A percentile compares a stretch with the other conserved stretches of the same genome.
These are phyloP conservation scores for Cladorrhinum sp. DNA, from an alignment of 2,329 filamentous ascomycete species.

Conservation along the genomic window DNA sequence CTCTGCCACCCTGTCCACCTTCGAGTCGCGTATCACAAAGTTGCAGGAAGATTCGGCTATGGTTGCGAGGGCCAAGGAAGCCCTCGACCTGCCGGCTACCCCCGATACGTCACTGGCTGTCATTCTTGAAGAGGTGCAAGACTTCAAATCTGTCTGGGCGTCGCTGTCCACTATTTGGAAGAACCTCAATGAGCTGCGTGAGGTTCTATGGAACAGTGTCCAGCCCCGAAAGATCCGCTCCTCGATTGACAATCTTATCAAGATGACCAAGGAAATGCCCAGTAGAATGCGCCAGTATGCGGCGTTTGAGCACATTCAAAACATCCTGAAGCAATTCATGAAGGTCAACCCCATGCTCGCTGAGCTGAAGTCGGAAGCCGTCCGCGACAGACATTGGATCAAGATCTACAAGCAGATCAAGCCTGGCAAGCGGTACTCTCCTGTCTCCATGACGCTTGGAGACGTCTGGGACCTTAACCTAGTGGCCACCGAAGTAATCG, in stretches of 20 bases:
- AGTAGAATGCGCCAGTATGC: conserved; percentile 98
- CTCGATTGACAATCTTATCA: conserved; percentile 86
- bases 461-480: conserved; percentile 98
- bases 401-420: conserved; percentile 97
- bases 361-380: conserved; percentile 93
- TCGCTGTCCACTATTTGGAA: conserved; percentile 95
- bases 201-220: conserved; percentile 91
- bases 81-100: conserved; percentile 80
- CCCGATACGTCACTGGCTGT: conserved; percentile 78
- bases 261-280: conserved; percentile 99
- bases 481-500: conserved; percentile 78
- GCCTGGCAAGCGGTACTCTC: conserved; percentile 89
- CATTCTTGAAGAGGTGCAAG: conserved; percentile 91
- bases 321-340: conserved; percentile 78
- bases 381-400: conserved; percentile 93
- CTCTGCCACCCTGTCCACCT: conserved; percentile 74
- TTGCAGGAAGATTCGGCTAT: conserved; percentile 87
- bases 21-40: conserved; percentile 80
- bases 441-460: conserved; percentile 91
- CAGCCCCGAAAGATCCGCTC: conserved; percentile 90
- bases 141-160: conserved; percentile 99
- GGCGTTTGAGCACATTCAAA: conserved; percentile 98
- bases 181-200: conserved; percentile 88
- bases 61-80: conserved; percentile 95
- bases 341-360: conserved; percentile 87